Percentiles rank a stretch among this genome's conserved stretches.
These are phyloP conservation scores for Oryza nivara DNA, from an alignment of 176 grass and related monocot genomes.

Conservation along the genomic window DNA sequence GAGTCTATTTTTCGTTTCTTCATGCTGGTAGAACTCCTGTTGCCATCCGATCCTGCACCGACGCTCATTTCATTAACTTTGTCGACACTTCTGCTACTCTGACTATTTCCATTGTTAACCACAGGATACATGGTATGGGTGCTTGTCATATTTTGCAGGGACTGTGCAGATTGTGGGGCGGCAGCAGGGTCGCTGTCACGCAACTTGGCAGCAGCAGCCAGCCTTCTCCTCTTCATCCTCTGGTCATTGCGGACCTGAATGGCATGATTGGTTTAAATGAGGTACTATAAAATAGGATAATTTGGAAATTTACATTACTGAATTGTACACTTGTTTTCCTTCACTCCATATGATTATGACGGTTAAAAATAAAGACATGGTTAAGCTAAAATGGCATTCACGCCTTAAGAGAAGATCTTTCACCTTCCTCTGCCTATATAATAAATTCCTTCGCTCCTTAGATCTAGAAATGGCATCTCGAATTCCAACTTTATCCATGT, in stretches of 20 bases:
- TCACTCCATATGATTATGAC: neutral
- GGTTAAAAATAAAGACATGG: neutral
- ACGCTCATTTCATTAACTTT: slow-evolving; percentile 19
- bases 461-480: slow-evolving; percentile 75
- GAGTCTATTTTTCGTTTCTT: slow-evolving; percentile 54
- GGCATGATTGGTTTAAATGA: slow-evolving; percentile 1
- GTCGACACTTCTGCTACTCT: slow-evolving; percentile 37
- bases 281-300: neutral
- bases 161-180: slow-evolving; percentile 23
- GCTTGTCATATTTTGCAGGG: slow-evolving; percentile 30
- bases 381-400: slow-evolving; percentile 22
- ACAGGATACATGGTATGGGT: slow-evolving; percentile 30
- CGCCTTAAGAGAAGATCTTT: neutral
- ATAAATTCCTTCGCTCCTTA: slow-evolving; percentile 55
- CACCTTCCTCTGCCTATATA: slow-evolving; percentile 69
- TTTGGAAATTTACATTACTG: neutral
- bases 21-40: slow-evolving; percentile 10
- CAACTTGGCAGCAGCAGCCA: slow-evolving; percentile 44
- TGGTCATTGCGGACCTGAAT: slow-evolving; percentile 68
- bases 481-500: slow-evolving; percentile 89
- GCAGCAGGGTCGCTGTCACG: slow-evolving; percentile 36
- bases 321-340: neutral
- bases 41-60: slow-evolving; percentile 27
- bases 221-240: slow-evolving; percentile 73
- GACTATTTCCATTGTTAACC: slow-evolving; percentile 43